Evolutionary conservation across 2,329 filamentous ascomycete species (phyloP), one percentile per base, ranked within the genome.

Genomic region (Pseudogymnoascus sp.): DNA sequence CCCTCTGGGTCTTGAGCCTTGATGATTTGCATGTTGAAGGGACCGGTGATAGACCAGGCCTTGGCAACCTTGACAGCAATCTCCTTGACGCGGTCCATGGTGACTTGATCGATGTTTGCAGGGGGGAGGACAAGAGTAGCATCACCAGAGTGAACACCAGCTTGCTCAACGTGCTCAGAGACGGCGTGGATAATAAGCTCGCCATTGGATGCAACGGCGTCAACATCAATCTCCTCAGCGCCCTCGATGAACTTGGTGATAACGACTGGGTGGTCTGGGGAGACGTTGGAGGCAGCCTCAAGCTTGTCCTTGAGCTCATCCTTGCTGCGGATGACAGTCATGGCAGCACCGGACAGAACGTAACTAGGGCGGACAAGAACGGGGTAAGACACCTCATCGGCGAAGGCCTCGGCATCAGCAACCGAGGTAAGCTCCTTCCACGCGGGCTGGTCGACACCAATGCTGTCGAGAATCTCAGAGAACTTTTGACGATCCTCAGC

Each of bases 11-110:
- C 81, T 10, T 90, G 82, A 36, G 90, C 91, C 80, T 96, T 96
- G 84, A 99, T 97, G 77, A 99, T 96, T 75, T 99, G 94, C 93
- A 99, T 97, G 84, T 99, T 99, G 86, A 97, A 99, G 63, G 94
- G 94, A 62, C 94, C 94, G 17, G 92, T 97, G 75, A 97, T 97
- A 72, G 84, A 92, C 91, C 93, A 97, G 58, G 94, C 94, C 78
- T 94, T 90, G 68, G 94, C 94, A 60, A 99, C 92, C 84, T 96
- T 97, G 76, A 92, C 78, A 13, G 94, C 93, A 70, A 99, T 97
- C 69, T 91, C 91, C 85, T 97, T 97, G 72, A 96, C 85, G 65
- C 94, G 91, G 67, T 84, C 85, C 84, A 96, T 89, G 67, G 88
- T 89, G 63, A 77, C 78, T 69, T 88, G 80, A 66, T 96, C 90